Percentiles rank a stretch among this genome's conserved stretches.
phyloP scores from a whole-genome alignment of 2,329 filamentous ascomycete species.

The Hymenoscyphus linearis region DNA sequence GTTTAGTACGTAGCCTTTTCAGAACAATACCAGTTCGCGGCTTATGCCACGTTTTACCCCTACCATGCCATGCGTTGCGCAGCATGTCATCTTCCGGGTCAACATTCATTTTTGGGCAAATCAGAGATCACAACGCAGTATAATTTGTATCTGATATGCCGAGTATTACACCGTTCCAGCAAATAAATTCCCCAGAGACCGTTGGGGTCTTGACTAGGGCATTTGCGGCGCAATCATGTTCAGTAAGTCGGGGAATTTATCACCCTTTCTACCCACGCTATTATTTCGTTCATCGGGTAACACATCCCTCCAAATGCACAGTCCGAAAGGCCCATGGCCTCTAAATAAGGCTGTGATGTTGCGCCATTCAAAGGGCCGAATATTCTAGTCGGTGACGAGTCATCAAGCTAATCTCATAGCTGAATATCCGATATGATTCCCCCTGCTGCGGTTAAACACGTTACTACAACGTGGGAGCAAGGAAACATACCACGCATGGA shows the following conservation, averaged over 20 bases:
- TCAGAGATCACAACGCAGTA: not conserved
- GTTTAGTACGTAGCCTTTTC: not conserved
- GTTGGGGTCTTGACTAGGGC: not conserved
- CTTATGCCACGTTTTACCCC: not conserved
- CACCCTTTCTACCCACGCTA: not conserved
- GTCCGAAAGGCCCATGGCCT: not conserved
- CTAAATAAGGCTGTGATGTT: not conserved
- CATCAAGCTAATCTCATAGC: not conserved
- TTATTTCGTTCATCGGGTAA: not conserved
- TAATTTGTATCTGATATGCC: not conserved
- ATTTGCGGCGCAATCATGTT: not conserved
- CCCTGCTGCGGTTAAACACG: conserved; percentile 6
- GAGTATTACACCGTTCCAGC: not conserved
- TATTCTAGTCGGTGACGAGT: not conserved
- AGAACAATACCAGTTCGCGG: not conserved
- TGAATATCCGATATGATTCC: not conserved
- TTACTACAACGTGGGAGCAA: conserved; percentile 5
- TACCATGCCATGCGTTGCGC: not conserved
- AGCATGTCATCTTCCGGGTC: not conserved
- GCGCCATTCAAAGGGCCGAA: conserved; percentile 1
- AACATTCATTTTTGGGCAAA: not conserved
- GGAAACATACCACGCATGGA: not conserved
- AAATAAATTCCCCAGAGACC: not conserved
- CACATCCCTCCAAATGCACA: not conserved
- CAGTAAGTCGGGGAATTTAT: not conserved